Evolutionary conservation across 2,329 filamentous ascomycete species (phyloP).

Genomic region (Coniochaeta sp.): DNA sequence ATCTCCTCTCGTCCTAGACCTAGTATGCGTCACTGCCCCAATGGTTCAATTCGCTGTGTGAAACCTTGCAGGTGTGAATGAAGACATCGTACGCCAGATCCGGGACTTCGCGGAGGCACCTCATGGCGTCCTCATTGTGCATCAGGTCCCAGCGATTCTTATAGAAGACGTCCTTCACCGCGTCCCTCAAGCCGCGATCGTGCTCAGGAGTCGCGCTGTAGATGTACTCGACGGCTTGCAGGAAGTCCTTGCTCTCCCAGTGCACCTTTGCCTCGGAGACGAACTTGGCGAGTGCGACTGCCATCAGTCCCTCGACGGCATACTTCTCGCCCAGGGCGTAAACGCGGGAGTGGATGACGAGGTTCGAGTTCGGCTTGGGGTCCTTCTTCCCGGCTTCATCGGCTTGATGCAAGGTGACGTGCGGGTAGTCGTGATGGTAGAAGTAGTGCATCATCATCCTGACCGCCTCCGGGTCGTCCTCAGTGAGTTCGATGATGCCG

Average conservation of each 20-base stretch:
- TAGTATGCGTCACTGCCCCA: too few relatives aligned
- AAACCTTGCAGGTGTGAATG: not conserved
- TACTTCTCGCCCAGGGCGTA: conserved; percentile 11
- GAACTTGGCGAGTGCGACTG: conserved; percentile 10
- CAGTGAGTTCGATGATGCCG: conserved; percentile 4
- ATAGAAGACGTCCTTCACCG: conserved; percentile 3
- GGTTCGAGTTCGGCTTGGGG: conserved; percentile 2
- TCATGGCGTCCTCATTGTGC: not conserved
- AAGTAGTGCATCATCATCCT: conserved; percentile 12
- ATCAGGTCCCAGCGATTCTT: not conserved
- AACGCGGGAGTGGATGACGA: conserved; percentile 10
- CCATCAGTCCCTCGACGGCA: conserved; percentile 8
- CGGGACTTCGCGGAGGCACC: not conserved
- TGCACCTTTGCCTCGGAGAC: conserved; percentile 3
- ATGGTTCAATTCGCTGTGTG: too few relatives aligned
- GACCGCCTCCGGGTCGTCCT: conserved; percentile 11
- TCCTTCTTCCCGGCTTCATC: too few relatives aligned
- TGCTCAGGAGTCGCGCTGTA: conserved; percentile 5
- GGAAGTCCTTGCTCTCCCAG: conserved; percentile 11
- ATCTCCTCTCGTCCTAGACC: too few relatives aligned
- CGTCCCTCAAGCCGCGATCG: conserved; percentile 8
- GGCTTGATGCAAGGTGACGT: not conserved
- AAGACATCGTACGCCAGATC: not conserved
- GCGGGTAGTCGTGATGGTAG: conserved; percentile 13
- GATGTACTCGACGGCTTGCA: conserved; percentile 8